A percentile compares a stretch with the other conserved stretches of the same genome.
These are phyloP conservation scores for Ophiostoma sp. DNA, from an alignment of 2,329 filamentous ascomycete genomes.

Conservation along the genomic window DNA sequence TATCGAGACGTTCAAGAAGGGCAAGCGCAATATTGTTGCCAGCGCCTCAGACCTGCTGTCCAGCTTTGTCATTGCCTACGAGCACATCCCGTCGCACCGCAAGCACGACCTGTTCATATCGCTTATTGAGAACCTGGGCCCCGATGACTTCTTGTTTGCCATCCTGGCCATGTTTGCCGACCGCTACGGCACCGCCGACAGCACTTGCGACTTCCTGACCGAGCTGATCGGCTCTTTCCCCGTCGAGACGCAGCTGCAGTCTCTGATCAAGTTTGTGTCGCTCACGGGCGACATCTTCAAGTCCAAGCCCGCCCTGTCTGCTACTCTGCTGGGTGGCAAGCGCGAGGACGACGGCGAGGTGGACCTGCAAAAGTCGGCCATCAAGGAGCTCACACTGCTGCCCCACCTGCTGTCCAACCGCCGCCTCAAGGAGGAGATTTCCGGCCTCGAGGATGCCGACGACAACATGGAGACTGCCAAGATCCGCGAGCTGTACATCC, in stretches of 20 bases:
- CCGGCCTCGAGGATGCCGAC: constrained; percentile 52
- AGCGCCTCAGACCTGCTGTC: constrained; percentile 86
- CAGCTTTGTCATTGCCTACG: constrained; percentile 93
- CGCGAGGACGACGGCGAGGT: constrained; percentile 35
- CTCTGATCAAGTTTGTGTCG: constrained; percentile 69
- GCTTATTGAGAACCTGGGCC: constrained; percentile 75
- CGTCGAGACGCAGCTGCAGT: constrained; percentile 69
- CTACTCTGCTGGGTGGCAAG: constrained; percentile 63
- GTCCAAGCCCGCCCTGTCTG: constrained; percentile 67
- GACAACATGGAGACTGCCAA: constrained; percentile 63
- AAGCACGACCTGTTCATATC: constrained; percentile 77
- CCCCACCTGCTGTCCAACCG: constrained; percentile 54
- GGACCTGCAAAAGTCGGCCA: constrained; percentile 47
- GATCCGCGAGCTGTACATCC: constrained; percentile 63
- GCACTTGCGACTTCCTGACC: constrained; percentile 66
- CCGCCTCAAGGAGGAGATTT: constrained; percentile 51
- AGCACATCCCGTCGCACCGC: constrained; percentile 87
- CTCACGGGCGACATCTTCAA: constrained; percentile 71
- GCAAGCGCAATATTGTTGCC: constrained; percentile 69
- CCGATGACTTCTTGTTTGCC: constrained; percentile 81
- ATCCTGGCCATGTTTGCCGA: constrained; percentile 87
- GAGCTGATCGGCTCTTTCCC: constrained; percentile 69
- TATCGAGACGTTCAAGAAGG: constrained; percentile 75
- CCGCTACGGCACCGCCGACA: constrained; percentile 72
- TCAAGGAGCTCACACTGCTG: constrained; percentile 52